These are phyloP conservation scores for Fusarium torulosum DNA, from an alignment of 2,329 filamentous ascomycete genomes.

Conservation along the genomic window DNA sequence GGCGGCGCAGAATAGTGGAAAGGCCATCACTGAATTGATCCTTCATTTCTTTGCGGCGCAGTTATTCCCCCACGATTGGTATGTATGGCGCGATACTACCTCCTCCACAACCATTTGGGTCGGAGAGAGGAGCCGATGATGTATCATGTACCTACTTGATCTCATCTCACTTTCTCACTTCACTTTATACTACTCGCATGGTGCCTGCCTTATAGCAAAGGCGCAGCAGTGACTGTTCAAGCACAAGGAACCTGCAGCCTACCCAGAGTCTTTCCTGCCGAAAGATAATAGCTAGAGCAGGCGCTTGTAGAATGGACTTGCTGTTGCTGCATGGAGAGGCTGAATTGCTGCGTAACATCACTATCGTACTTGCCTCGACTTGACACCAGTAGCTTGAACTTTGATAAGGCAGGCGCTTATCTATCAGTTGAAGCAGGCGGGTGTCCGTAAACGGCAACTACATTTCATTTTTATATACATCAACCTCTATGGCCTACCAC, in stretches of 20 bases:
- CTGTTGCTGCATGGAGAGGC: not conserved
- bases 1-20: not conserved
- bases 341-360: not conserved
- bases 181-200: not conserved
- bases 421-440: slow-evolving; percentile 12
- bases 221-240: not conserved
- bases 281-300: not conserved
- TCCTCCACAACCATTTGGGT: slow-evolving; percentile 31
- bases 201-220: slow-evolving; percentile 6
- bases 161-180: slow-evolving; percentile 5
- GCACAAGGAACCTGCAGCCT: slow-evolving; percentile 1
- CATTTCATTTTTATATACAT: slow-evolving; percentile 6
- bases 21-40: not conserved
- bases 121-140: slow-evolving; percentile 35
- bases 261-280: slow-evolving; percentile 8
- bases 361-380: slow-evolving; percentile 14
- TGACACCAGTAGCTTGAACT: slow-evolving; percentile 14
- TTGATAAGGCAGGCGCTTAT: slow-evolving; percentile 26
- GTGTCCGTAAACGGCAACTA: slow-evolving; percentile 12
- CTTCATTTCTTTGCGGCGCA: slow-evolving; percentile 27
- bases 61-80: slow-evolving; percentile 45
- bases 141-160: slow-evolving; percentile 34
- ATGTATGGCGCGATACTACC: slow-evolving; percentile 44
- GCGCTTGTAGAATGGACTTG: not conserved
- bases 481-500: not conserved